Evolutionary conservation across 1,284 basidiomycete genomes (phyloP), one percentile per base, ranked within the genome.

Genomic region (Uromyces viciae-fabae): DNA sequence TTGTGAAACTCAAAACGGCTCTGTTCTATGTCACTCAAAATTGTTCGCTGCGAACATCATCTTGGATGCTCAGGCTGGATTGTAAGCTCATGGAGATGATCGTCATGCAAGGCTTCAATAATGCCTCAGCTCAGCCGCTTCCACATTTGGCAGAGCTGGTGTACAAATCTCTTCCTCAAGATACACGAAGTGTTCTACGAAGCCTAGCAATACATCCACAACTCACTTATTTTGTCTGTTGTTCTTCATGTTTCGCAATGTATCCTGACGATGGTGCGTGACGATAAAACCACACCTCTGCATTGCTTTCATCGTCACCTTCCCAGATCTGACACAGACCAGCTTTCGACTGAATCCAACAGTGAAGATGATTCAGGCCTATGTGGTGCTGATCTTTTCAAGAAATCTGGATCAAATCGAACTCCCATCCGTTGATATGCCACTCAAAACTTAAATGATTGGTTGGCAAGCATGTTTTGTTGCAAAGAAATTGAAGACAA

Each of bases 401-500:
- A 75, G 15, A 31, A 28, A 38, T 5, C 1, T 22, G 4, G 7
- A 7, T 31, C 38, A 3, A 17, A 19, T 15, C n/a, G 56, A 36
- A 40, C 17, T 25, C 74, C 74, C 9, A 31, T 75, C 38, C 33
- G 25, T 22, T 25, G 42, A 17, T 75, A 42, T 64, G 74, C 58
- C 43, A 19, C n/a, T 46, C 38, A 64, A 46, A 43, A 75, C 28
- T 46, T 75, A 14, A 22, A 40, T 33, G 31, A 25, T 31, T 75
- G 74, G 74, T 15, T 75, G 25, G 56, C 74, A 17, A 3, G 58
- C n/a, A 31, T 75, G 11, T 62, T 75, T 17, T 62, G 33, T 15
- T 40, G 74, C 31, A 40, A 54, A 15, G 28, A 42, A 40, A 75
- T 75, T 58, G 74, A 75, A 75, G 58, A 75, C 14, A 42, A n/a